Percentiles rank a stretch among this genome's conserved stretches.
phyloP scores from a whole-genome alignment of 2,329 filamentous ascomycete genomes.

The Arthrobotrys pseudoclavata region DNA sequence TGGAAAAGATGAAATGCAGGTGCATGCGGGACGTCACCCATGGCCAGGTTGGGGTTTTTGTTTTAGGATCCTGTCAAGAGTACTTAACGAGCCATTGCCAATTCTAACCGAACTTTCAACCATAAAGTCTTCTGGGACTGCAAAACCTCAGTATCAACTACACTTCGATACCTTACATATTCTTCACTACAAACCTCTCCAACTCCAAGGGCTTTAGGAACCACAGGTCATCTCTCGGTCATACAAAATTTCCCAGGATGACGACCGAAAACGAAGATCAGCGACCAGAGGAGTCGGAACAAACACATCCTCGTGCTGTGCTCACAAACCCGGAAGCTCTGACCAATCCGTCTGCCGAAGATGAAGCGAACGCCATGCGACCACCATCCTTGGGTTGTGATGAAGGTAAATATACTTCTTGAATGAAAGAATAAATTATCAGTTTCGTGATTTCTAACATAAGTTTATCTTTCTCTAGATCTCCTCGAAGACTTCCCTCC shows the following conservation, averaged over 20 bases:
- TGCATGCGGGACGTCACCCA: not conserved
- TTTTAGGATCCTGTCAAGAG: constrained; percentile 20
- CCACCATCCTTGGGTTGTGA: constrained; percentile 40
- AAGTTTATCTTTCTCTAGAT: constrained; percentile 48
- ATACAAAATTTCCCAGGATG: constrained; percentile 15
- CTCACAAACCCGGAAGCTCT: constrained; percentile 55
- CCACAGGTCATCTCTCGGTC: not conserved
- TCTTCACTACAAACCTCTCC: not conserved
- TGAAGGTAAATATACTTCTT: constrained; percentile 35
- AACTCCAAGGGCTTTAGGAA: not conserved
- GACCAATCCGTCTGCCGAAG: constrained; percentile 53
- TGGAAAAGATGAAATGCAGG: not conserved
- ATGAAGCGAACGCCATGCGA: constrained; percentile 49
- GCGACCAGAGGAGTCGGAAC: constrained; percentile 20
- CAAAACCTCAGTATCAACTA: no score
- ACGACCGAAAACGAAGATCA: constrained; percentile 50
- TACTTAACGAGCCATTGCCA: not conserved
- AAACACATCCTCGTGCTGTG: constrained; percentile 45
- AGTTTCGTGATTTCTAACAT: not conserved
- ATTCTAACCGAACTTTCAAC: constrained; percentile 19
- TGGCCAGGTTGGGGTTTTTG: not conserved
- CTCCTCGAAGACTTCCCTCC: constrained; percentile 62
- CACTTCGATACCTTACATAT: not conserved
- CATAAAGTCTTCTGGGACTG: constrained; percentile 1
- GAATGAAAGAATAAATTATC: not conserved